Conservation (phyloP, 441 rosid genomes). For the Pelargonium myrrhifolium region DNA sequence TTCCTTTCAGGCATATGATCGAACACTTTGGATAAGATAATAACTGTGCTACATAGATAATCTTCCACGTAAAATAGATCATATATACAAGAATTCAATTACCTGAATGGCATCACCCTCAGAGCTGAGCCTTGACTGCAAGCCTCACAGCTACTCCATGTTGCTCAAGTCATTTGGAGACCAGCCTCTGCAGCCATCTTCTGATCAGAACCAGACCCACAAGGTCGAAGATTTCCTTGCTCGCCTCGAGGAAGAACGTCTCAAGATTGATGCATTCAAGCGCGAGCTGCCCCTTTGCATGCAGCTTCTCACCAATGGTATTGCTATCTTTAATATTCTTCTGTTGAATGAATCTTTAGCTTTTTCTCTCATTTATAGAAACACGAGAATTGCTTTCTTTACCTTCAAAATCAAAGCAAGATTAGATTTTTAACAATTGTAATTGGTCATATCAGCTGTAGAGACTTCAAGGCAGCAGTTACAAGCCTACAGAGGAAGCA, state of each 20-base stretch:
- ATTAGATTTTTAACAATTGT: slow-evolving; percentile 9
- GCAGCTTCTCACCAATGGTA: slow-evolving; percentile 95
- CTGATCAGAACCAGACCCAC: slow-evolving; percentile 40
- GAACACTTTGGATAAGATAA: background rate
- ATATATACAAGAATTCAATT: background rate
- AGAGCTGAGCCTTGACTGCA: slow-evolving; percentile 75
- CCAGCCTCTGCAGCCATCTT: slow-evolving; percentile 20
- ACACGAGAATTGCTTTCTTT: background rate
- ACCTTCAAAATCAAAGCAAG: slow-evolving; percentile 18
- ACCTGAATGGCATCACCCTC: slow-evolving; percentile 63
- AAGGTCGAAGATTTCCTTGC: slow-evolving; percentile 77
- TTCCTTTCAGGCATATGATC: background rate
- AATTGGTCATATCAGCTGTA: slow-evolving; percentile 44
- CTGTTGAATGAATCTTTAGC: background rate
- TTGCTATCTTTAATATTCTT: background rate
- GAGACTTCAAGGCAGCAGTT: slow-evolving; percentile 81
- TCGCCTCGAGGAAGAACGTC: slow-evolving; percentile 80
- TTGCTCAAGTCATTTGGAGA: slow-evolving; percentile 81
- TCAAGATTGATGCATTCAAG: slow-evolving; percentile 95
- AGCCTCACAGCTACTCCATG: slow-evolving; percentile 82
- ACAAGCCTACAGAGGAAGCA: slow-evolving; percentile 45
- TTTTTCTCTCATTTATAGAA: background rate
- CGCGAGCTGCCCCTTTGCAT: slow-evolving; percentile 99
- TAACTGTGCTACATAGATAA: background rate
- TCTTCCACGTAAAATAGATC: too few relatives aligned